Conservation (phyloP, 148 eudicot species). For the Chenopodium berlandieri region DNA sequence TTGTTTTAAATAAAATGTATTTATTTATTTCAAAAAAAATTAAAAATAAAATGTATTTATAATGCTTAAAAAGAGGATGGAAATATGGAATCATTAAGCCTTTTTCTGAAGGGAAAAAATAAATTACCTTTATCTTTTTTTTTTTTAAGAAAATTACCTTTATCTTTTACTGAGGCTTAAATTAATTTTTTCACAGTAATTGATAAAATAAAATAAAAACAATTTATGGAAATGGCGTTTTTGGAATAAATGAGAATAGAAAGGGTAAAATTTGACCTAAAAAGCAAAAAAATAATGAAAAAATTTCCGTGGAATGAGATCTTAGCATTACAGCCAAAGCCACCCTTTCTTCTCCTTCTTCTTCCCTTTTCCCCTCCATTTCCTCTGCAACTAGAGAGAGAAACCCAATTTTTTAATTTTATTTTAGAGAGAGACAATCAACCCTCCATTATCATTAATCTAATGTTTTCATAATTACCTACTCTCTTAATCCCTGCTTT, state of each 20-base stretch:
- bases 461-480: not conserved
- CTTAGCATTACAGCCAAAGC: slow-evolving; percentile 9
- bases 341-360: not conserved
- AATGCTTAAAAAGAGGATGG: too few relatives aligned
- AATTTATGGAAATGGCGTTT: not conserved
- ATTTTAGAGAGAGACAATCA: not conserved
- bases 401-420: not conserved
- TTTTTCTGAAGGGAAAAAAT: too few relatives aligned
- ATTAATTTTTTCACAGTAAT: too few relatives aligned
- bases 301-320: slow-evolving; percentile 7
- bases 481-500: not conserved
- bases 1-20: too few relatives aligned
- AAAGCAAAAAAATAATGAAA: not conserved
- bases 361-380: not conserved
- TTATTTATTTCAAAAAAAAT: too few relatives aligned
- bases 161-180: too few relatives aligned
- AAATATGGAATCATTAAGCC: too few relatives aligned
- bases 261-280: not conserved
- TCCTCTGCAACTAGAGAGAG: slow-evolving; percentile 21
- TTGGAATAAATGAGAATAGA: not conserved
- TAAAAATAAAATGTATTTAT: too few relatives aligned
- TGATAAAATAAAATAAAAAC: too few relatives aligned
- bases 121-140: too few relatives aligned
- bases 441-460: not conserved
- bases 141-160: too few relatives aligned